Evolutionary conservation across 371 early-diverging fungal species (phyloP).

Genomic region (Syncephalis fuscata): DNA sequence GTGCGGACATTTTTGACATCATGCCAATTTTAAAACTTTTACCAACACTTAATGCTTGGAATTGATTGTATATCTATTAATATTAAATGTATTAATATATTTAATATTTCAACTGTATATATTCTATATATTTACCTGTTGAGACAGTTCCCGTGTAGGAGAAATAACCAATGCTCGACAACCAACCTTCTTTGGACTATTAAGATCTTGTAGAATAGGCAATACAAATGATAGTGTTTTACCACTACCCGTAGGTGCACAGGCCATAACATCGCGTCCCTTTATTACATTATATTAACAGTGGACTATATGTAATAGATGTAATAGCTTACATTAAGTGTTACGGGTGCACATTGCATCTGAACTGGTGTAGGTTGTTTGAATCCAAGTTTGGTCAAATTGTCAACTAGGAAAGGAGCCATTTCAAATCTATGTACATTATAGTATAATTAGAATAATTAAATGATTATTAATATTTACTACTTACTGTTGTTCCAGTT

Average conservation of each 20-base stretch:
- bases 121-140: conserved; percentile 45
- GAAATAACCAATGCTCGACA: conserved; percentile 83
- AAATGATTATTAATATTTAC: background rate
- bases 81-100: background rate
- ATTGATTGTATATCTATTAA: conserved; percentile 54
- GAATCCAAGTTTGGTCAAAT: conserved; percentile 42
- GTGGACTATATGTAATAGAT: background rate
- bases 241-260: conserved; percentile 96
- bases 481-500: conserved; percentile 36
- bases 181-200: conserved; percentile 52
- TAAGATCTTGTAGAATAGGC: conserved; percentile 75
- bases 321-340: conserved; percentile 31
- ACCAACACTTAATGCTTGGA: conserved; percentile 46
- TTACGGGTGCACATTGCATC: conserved; percentile 79
- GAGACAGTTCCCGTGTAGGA: conserved; percentile 95
- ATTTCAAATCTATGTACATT: conserved; percentile 32
- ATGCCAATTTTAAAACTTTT: conserved; percentile 58
- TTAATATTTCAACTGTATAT: background rate
- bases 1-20: conserved; percentile 56
- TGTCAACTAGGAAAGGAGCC: conserved; percentile 41
- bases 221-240: conserved; percentile 95
- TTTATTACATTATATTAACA: conserved; percentile 6
- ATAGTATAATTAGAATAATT: background rate
- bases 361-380: conserved; percentile 94
- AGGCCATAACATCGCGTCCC: conserved; percentile 79